Base-by-base conservation (phyloP, 1,284 basidiomycete species). In the Ceratobasidium sp. region DNA sequence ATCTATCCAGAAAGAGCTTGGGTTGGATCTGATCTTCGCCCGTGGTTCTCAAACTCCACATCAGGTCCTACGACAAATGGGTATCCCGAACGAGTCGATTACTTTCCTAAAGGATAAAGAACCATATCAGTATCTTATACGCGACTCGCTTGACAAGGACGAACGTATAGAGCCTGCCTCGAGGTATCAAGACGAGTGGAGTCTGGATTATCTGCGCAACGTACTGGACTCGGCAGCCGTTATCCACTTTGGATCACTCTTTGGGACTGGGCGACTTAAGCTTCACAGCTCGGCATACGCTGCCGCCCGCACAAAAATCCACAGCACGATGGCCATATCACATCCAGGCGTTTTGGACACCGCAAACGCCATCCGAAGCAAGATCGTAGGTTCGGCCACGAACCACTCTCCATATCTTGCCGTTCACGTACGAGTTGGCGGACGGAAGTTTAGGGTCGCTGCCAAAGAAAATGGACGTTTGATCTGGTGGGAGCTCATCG, bases 351-450 rank as follows among this genome's bases (percentile, higher is more conserved):
- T 93, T 15, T 80, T 84, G 12, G 76, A 81, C 20, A 83, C 85
- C 12, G 87, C 88, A 5, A 81, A 85, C 44, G 81, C 81, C 6
- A 89, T 93, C 26, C 83, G 83, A 12, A 80, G 80, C 1, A 82
- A 80, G 17, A 85, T 94, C 15, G 89, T 89, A n/a, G 86, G 86
- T 15, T 48, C 33, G 15, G n/a, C 28, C 0, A 79, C 65, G 28
- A 81, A 82, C 15, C 66, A 81, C 6, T 10, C 33, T 7, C 13
- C n/a, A 5, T 95, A 91, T 81, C 82, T 92, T 33, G 91, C 89
- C 1, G 88, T 88, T 4, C 93, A 94, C 81, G 82, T 94, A 1
- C 89, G 94, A 12, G 81, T 93, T 3, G 90, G 90, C 6, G 92
- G 94, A 80, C 91, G 92, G 0, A 81, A 84, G 4, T 95, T 94